Evolutionary conservation across 2,329 filamentous ascomycete genomes (phyloP).

Genomic region (Talaromyces sp.): DNA sequence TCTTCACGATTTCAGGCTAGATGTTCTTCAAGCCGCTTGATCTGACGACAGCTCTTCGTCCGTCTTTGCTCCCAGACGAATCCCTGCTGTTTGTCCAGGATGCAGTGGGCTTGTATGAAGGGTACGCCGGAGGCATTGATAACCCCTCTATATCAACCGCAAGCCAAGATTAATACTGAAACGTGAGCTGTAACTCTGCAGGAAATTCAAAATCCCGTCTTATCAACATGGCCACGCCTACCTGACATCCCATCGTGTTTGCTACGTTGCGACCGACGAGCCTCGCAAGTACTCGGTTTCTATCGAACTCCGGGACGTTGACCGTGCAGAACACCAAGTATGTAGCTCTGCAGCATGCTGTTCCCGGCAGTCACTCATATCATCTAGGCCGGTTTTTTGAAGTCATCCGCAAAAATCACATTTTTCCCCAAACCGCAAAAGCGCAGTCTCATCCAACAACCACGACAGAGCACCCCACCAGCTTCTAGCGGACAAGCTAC

Average conservation of each 20-base stretch:
- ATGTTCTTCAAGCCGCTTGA: conserved; percentile 98
- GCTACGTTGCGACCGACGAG: conserved; percentile 86
- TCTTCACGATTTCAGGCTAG: conserved; percentile 49
- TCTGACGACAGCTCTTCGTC: conserved; percentile 91
- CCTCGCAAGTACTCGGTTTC: conserved; percentile 79
- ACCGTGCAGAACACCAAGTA: conserved; percentile 85
- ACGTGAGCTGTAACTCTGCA: conserved; percentile 33
- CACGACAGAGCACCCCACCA: conserved; percentile 44
- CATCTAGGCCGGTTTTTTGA: conserved; percentile 76
- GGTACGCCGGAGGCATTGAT: conserved; percentile 53
- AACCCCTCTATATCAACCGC: conserved; percentile 2
- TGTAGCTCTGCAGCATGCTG: conserved; percentile 8
- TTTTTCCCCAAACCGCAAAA: conserved; percentile 76
- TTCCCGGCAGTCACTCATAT: conserved; percentile 16
- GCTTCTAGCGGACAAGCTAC: conserved; percentile 23
- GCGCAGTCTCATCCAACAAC: conserved; percentile 49
- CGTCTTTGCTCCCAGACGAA: conserved; percentile 88
- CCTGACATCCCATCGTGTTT: conserved; percentile 88
- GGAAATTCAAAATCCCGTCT: conserved; percentile 90
- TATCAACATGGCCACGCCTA: conserved; percentile 97
- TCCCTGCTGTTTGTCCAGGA: conserved; percentile 94
- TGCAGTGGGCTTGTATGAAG: conserved; percentile 94
- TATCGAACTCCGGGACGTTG: conserved; percentile 84
- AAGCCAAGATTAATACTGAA: conserved; percentile 8
- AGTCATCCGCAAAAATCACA: conserved; percentile 91